Base-by-base conservation (phyloP, 2,329 filamentous ascomycete genomes). In the Diaporthe australafricana region DNA sequence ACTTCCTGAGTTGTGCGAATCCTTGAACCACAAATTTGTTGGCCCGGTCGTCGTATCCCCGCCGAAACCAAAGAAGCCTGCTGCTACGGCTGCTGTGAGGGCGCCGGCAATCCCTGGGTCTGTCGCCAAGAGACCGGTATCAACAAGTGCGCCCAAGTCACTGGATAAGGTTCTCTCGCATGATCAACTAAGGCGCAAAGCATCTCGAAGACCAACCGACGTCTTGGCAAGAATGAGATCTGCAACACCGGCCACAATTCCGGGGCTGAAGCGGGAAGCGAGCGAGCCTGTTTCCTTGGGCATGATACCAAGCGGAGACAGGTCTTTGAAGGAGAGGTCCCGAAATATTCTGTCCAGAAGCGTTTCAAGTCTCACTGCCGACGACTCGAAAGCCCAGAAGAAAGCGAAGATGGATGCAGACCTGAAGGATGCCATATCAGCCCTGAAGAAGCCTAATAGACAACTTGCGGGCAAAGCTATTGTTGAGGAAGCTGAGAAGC, bases 401-500 rank as follows among this genome's bases (percentile, higher is more conserved):
- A 92, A 92, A 78, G 91, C 90, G 3, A 82, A 88, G 27, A 87
- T 94, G 2, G 90, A 94, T 60, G 89, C 91, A 35, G 91, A 95
- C 77, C 81, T 96, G 42, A 89, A 90, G 75, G 89, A 94, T 72
- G 94, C 94, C 11, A 95, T 96, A 63, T 89, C 88, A 7, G 88
- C 91, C 12, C 80, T 96, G 52, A 91, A 93, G 79, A 94, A 91
- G 80, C 94, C 94, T 1, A 95, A 96, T 77, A 89, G 94, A 56
- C 87, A 89, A 27, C 85, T 93, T 50, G 92, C 91, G 16, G 90
- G 90, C 40, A 91, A 90, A 76, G 87, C 90, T 47, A 85, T 93
- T 70, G 89, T 88, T 4, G 92, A 94, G 75, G 91, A 89, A 32
- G 87, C 89, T 5, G 92, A 94, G 78, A 88, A 87, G 76, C 88